Percentiles rank a stretch among this genome's conserved stretches.
Conservation (phyloP, 345 rosid species). For the Gossypium herbaceum region DNA sequence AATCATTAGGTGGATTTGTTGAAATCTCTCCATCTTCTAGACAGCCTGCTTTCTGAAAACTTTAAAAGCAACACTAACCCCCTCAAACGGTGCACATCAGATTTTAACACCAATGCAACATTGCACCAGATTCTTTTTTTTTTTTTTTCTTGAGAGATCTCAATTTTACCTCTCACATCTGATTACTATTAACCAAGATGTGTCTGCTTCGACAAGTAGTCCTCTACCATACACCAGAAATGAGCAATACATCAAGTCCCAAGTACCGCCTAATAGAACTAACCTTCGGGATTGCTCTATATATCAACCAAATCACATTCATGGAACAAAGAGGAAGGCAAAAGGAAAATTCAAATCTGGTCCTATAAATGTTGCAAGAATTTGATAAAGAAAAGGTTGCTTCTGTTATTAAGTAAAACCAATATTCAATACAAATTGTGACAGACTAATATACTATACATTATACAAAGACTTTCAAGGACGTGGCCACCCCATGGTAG, state of each 20-base stretch:
- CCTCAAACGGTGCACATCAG: background rate
- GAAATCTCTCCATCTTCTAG: constrained; percentile 35
- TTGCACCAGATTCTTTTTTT: background rate
- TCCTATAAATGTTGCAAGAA: background rate
- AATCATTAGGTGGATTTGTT: constrained; percentile 49
- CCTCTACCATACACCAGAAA: background rate
- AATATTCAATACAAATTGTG: constrained; percentile 9
- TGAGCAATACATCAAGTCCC: background rate
- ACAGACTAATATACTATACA: constrained; percentile 25
- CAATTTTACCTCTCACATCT: background rate
- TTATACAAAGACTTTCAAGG: constrained; percentile 23
- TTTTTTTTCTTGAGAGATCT: background rate
- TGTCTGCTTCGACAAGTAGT: background rate
- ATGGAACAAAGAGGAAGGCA: background rate
- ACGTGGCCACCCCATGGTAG: constrained; percentile 12
- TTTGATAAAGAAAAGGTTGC: constrained; percentile 10
- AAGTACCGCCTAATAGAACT: background rate
- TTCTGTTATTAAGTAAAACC: constrained; percentile 8
- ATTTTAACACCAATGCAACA: background rate
- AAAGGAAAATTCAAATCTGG: background rate
- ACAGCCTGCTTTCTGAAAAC: background rate
- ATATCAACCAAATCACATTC: background rate
- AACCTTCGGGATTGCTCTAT: background rate
- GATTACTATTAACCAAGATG: background rate
- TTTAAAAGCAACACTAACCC: background rate